A percentile compares a stretch with the other conserved stretches of the same genome.
Conservation (phyloP, 2,329 filamentous ascomycete genomes). For the Fusarium duplospermum region DNA sequence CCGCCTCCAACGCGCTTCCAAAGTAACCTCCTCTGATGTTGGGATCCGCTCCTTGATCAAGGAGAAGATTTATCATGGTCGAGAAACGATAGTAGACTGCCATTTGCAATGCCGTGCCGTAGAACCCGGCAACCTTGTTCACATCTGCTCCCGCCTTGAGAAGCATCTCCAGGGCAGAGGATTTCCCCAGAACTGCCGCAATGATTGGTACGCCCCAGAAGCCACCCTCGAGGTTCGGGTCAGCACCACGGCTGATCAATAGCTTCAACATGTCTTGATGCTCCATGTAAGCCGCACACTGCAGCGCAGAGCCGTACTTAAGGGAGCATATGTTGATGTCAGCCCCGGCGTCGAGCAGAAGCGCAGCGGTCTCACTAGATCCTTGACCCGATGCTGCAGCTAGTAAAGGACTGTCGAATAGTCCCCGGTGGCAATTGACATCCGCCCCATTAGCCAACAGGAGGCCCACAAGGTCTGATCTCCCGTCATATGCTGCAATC, state of each 20-base stretch:
- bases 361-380: neutral
- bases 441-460: neutral
- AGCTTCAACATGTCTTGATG: neutral
- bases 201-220: neutral
- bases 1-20: neutral
- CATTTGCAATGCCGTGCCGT: neutral
- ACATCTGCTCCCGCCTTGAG: neutral
- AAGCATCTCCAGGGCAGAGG: neutral
- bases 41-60: neutral
- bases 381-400: neutral
- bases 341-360: neutral
- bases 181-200: neutral
- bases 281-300: neutral
- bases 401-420: neutral
- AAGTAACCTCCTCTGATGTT: neutral
- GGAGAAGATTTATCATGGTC: neutral
- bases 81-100: neutral
- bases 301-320: neutral
- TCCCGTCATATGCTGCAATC: neutral
- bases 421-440: neutral
- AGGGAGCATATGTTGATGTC: neutral
- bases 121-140: neutral
- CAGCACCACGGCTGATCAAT: neutral
- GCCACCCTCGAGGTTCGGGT: neutral
- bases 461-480: neutral